Evolutionary conservation across 352 stramenopile genomes (phyloP).

Genomic region (Phytophthora cactorum): DNA sequence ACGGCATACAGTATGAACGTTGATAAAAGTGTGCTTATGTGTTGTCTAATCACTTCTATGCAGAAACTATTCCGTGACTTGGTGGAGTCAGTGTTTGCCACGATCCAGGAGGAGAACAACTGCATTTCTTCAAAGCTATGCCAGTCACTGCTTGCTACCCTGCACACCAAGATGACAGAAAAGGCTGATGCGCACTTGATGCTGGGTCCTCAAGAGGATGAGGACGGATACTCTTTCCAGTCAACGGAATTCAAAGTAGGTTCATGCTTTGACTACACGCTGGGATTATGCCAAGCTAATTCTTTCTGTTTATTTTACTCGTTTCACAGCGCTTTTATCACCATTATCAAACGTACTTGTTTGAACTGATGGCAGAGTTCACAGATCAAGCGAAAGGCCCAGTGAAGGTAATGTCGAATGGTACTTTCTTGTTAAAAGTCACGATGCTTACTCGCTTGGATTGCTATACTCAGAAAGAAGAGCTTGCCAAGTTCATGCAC

Average conservation of each 20-base stretch:
- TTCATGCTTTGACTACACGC: neutral
- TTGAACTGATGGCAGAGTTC: constrained; percentile 76
- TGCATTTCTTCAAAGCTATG: constrained; percentile 67
- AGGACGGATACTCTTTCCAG: constrained; percentile 73
- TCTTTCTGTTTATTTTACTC: constrained; percentile 1
- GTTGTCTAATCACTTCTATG: constrained; percentile 8
- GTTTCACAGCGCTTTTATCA: constrained; percentile 69
- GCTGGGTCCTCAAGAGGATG: constrained; percentile 45
- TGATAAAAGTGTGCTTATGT: neutral
- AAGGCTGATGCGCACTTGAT: constrained; percentile 65
- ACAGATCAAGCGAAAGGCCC: constrained; percentile 70
- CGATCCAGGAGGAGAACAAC: constrained; percentile 81
- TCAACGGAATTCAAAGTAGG: constrained; percentile 72
- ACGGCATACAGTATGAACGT: neutral
- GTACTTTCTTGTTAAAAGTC: neutral
- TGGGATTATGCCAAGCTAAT: neutral
- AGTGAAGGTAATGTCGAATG: constrained; percentile 44
- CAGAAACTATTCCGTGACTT: constrained; percentile 87
- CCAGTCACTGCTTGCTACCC: constrained; percentile 54
- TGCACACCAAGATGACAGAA: constrained; percentile 66
- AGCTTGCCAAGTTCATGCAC: constrained; percentile 73
- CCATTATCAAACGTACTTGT: constrained; percentile 71
- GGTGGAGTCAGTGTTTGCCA: constrained; percentile 67
- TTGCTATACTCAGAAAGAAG: constrained; percentile 49
- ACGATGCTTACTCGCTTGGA: neutral